Conservation (phyloP, 805 yeast species). For the Yamadazyma takamatsuzukensis region DNA sequence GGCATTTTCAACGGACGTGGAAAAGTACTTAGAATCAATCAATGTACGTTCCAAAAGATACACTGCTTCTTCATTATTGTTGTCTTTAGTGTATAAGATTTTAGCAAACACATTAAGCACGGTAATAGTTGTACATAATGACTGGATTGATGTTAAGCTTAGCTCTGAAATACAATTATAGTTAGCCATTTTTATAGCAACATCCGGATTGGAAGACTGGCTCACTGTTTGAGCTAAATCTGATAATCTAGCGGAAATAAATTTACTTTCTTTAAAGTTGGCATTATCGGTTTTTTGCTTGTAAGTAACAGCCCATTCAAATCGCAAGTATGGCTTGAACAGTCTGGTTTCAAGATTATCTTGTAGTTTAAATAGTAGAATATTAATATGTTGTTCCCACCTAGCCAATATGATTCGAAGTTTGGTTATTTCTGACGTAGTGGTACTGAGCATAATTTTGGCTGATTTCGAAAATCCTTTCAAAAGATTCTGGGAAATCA, state of each 20-base stretch:
- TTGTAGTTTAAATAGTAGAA: constrained; percentile 1
- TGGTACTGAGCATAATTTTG: constrained; percentile 27
- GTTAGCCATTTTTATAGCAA: constrained; percentile 50
- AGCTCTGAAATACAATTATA: constrained; percentile 57
- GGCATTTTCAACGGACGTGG: constrained; percentile 1
- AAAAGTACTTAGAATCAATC: constrained; percentile 17
- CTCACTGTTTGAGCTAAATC: constrained; percentile 13
- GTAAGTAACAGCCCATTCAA: constrained; percentile 33
- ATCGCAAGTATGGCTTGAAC: constrained; percentile 9
- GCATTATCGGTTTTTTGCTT: constrained; percentile 25
- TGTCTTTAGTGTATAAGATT: constrained; percentile 36
- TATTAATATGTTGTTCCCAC: constrained; percentile 38
- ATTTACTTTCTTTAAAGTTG: constrained; percentile 27
- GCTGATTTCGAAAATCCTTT: constrained; percentile 16
- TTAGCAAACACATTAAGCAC: constrained; percentile 64
- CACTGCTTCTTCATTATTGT: constrained; percentile 31
- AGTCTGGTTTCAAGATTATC: background rate
- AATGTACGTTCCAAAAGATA: constrained; percentile 46
- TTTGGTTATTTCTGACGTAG: constrained; percentile 34
- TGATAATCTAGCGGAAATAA: constrained; percentile 20
- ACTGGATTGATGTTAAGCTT: constrained; percentile 44
- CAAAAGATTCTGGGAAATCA: constrained; percentile 16
- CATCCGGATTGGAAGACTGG: background rate
- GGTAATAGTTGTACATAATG: constrained; percentile 67
- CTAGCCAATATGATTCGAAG: constrained; percentile 41